Base-by-base conservation (phyloP, 441 rosid genomes). In the Erodium chrysanthum region DNA sequence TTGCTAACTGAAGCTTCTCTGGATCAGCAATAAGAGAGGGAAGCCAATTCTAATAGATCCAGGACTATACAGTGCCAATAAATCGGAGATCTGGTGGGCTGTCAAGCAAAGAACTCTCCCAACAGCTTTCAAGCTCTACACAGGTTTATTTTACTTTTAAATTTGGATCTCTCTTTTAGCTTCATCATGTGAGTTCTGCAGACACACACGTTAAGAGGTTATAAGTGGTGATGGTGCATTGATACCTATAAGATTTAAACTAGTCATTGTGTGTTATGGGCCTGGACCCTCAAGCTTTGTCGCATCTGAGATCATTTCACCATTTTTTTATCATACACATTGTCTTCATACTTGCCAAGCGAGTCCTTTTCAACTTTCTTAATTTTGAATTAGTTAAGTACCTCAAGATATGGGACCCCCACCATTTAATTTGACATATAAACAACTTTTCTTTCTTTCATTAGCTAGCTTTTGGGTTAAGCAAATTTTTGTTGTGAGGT, bases 11-110 rank as follows among this genome's bases (percentile, higher is more conserved):
- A 40, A 40, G 10, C 46, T 11, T 40, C 9, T 40, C 12, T 40
- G 46, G 46, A 40, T 64, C 84, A 92, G 98, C 80, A 87, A 85
- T 62, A 87, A 85, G 78, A 85, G 98, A 78, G 97, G 84, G 15
- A 90, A 81, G 75, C 98, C 98, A 71, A 80, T 92, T 10, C 72
- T 90, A 25, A 85, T 92, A 78, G 98, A 92, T 70, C 98, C 97
- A 44, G 98, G 82, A 22, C 84, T 92, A n/a, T 84, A 85, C 75
- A 85, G 88, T 20, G 68, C 40, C 33, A 90, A 88, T 72, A 90
- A 90, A 73, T 87, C 97, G 68, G 92, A 92, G 74, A 77, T 92
- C 72, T 87, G 94, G 94, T 88, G 91, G 91, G 87, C 69, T 54
- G 72, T 68, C 6, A 87, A 88, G 69, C 96, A 86, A n/a, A 76